phyloP scores from a whole-genome alignment of 768 basidiomycete species.

The Mycena floridula region DNA sequence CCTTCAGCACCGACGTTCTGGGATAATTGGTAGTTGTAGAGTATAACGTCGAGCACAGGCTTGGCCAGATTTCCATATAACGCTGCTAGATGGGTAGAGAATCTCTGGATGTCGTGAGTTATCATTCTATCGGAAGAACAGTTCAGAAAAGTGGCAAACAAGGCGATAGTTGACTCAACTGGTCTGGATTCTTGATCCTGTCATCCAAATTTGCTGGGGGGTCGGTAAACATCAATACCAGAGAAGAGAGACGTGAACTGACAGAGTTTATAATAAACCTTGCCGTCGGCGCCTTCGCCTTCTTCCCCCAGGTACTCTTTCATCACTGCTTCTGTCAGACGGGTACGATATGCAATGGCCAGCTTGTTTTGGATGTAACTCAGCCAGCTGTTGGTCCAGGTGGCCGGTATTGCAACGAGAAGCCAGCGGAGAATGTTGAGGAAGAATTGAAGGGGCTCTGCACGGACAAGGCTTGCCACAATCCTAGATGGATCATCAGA shows the following conservation, averaged over 20 bases:
- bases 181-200: slow-evolving; percentile 92
- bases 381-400: slow-evolving; percentile 90
- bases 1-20: slow-evolving; percentile 95
- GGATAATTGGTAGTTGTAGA: slow-evolving; percentile 94
- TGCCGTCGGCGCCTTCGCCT: slow-evolving; percentile 58
- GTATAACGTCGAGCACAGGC: slow-evolving; percentile 83
- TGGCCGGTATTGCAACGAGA: slow-evolving; percentile 86
- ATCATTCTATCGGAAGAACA: slow-evolving; percentile 60
- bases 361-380: slow-evolving; percentile 93
- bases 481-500: slow-evolving; percentile 51
- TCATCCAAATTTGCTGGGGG: slow-evolving; percentile 84
- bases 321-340: slow-evolving; percentile 80
- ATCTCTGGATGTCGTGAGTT: slow-evolving; percentile 92
- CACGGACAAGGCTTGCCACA: slow-evolving; percentile 90
- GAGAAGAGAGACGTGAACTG: slow-evolving; percentile 16
- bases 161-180: slow-evolving; percentile 35
- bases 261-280: slow-evolving; percentile 93
- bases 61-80: slow-evolving; percentile 95
- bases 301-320: slow-evolving; percentile 77
- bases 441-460: slow-evolving; percentile 71
- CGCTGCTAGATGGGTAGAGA: slow-evolving; percentile 84
- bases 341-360: slow-evolving; percentile 80
- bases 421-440: slow-evolving; percentile 87
- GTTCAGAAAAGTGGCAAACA: slow-evolving; percentile 1
- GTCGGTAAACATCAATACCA: neutral